phyloP scores from a whole-genome alignment of 352 stramenopile species.

The Globisporangium parvum region DNA sequence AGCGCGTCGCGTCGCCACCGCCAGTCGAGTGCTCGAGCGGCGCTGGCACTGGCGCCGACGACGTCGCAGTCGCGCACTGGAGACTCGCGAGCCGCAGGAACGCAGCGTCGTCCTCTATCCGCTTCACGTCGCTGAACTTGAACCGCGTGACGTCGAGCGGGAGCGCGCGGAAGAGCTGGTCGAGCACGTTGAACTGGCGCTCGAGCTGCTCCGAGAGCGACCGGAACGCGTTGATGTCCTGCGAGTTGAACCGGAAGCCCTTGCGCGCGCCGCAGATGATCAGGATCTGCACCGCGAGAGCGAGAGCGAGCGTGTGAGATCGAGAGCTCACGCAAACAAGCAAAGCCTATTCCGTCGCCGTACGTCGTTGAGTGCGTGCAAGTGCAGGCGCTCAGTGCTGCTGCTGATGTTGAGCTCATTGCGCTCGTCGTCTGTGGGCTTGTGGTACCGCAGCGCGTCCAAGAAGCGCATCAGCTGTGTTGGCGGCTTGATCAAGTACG shows the following conservation, averaged over 20 bases:
- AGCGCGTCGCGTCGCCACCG: slow-evolving; percentile 23
- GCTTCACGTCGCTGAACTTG: slow-evolving; percentile 45
- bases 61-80: slow-evolving; percentile 6
- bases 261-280: slow-evolving; percentile 69
- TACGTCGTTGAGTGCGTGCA: slow-evolving; percentile 80
- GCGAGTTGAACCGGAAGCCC: slow-evolving; percentile 71
- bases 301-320: too few species aligned
- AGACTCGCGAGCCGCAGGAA: slow-evolving; percentile 11
- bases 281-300: slow-evolving; percentile 38
- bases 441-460: slow-evolving; percentile 80
- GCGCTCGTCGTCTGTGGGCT: slow-evolving; percentile 68
- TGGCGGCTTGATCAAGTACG: slow-evolving; percentile 59
- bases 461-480: slow-evolving; percentile 82
- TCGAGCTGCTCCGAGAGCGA: slow-evolving; percentile 42
- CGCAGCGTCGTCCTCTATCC: slow-evolving; percentile 54
- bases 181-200: slow-evolving; percentile 41
- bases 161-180: slow-evolving; percentile 47
- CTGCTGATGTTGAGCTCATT: slow-evolving; percentile 64
- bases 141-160: slow-evolving; percentile 58
- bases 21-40: background rate
- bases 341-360: too few species aligned
- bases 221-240: slow-evolving; percentile 58
- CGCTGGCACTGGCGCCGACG: too few species aligned
- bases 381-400: slow-evolving; percentile 57
- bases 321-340: too few species aligned